Conservation (phyloP, 140 eudicot genomes). For the Erigeron philadelphicus region DNA sequence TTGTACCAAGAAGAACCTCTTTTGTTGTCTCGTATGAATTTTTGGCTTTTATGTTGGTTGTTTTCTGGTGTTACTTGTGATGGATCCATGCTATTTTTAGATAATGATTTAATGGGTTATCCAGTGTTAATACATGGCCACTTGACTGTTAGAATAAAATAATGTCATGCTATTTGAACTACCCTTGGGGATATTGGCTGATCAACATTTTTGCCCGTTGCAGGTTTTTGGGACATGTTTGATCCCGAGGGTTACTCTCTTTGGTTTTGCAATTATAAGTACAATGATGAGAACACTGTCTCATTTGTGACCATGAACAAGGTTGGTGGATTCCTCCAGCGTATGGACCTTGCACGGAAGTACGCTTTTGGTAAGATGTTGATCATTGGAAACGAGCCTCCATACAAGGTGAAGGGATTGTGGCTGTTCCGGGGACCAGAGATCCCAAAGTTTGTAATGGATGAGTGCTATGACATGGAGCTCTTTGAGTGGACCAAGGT, state of each 20-base stretch:
- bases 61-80: no score
- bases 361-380: conserved; percentile 96
- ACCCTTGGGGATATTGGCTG: background rate
- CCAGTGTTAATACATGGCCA: no score
- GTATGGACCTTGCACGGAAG: conserved; percentile 89
- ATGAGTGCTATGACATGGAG: conserved; percentile 93
- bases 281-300: conserved; percentile 80
- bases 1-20: no score
- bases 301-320: conserved; percentile 89
- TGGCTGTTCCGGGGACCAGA: conserved; percentile 95
- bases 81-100: no score
- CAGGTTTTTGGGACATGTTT: conserved; percentile 98
- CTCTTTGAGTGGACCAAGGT: conserved; percentile 88
- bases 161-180: background rate
- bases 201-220: background rate
- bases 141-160: no score
- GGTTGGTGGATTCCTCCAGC: conserved; percentile 83
- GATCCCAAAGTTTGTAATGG: conserved; percentile 77
- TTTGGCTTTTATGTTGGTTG: no score
- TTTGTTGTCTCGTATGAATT: no score
- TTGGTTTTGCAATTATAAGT: conserved; percentile 91
- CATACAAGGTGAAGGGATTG: conserved; percentile 86
- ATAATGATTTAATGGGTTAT: no score
- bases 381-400: conserved; percentile 68
- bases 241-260: conserved; percentile 95